Evolutionary conservation across 371 early-diverging fungal species (phyloP).

Genomic region (Enterospora canceri): DNA sequence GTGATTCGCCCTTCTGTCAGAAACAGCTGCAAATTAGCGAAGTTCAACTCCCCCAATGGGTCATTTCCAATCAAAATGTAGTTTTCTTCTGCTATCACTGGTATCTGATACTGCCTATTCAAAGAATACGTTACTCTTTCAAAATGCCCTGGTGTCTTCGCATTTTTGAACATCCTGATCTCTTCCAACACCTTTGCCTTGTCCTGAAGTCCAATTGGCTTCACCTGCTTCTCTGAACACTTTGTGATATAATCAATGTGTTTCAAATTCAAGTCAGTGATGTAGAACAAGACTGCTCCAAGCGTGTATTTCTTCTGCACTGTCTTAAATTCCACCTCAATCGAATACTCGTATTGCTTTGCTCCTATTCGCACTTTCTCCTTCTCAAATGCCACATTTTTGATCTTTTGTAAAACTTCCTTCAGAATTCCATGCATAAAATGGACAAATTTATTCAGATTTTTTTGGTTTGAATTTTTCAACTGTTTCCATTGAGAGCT

Average conservation of each 20-base stretch:
- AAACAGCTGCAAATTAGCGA: constrained; percentile 1
- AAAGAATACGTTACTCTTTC: not conserved
- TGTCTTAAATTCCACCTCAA: constrained; percentile 1
- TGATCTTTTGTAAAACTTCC: not conserved
- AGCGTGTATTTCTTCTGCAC: constrained; percentile 8
- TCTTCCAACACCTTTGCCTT: constrained; percentile 3
- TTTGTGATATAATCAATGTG: constrained; percentile 3
- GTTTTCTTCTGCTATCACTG: not conserved
- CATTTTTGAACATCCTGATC: not conserved
- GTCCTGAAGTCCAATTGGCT: not conserved
- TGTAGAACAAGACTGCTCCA: not conserved
- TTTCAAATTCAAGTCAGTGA: not conserved
- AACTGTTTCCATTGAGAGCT: constrained; percentile 20
- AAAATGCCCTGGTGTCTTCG: not conserved
- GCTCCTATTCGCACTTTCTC: constrained; percentile 5
- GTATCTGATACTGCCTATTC: constrained; percentile 3
- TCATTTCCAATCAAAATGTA: constrained; percentile 6
- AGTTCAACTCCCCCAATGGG: not conserved
- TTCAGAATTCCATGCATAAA: not conserved
- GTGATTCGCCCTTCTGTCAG: not conserved
- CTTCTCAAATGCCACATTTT: not conserved
- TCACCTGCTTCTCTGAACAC: not conserved
- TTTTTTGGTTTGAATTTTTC: constrained; percentile 1
- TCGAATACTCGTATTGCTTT: not conserved
- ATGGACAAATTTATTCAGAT: not conserved